Percentiles rank a stretch among this genome's conserved stretches.
Conservation (phyloP, 768 basidiomycete species). For the Rickenella mellea region DNA sequence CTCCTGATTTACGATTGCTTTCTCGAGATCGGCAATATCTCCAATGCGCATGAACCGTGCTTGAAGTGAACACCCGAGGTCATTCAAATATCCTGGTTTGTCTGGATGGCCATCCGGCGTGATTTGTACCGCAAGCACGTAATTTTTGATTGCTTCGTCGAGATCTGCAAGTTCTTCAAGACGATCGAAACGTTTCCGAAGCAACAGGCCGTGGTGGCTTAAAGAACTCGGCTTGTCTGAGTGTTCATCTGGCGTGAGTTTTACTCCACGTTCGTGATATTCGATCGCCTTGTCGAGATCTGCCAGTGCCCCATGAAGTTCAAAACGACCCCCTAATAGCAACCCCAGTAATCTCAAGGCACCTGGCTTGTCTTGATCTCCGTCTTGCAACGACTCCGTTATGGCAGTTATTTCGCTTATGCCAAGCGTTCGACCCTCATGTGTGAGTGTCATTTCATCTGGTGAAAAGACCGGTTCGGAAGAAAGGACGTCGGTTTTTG, state of each 20-base stretch:
- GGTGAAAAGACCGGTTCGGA: too few relatives aligned
- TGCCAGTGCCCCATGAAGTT: too few relatives aligned
- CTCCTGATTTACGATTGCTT: conserved; percentile 6
- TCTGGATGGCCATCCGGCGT: conserved; percentile 1
- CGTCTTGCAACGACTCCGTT: too few relatives aligned
- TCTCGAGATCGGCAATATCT: conserved; percentile 3
- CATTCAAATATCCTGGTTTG: not conserved
- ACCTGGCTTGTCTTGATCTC: too few relatives aligned
- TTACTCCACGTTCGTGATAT: not conserved
- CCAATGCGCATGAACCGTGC: conserved; percentile 5
- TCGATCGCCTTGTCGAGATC: not conserved
- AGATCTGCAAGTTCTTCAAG: not conserved
- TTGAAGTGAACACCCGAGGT: conserved; percentile 9
- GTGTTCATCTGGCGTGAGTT: not conserved
- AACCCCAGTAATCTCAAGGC: too few relatives aligned
- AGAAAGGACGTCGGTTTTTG: too few relatives aligned
- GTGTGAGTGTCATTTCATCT: too few relatives aligned
- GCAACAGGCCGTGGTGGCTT: too few relatives aligned
- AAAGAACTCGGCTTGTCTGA: not conserved
- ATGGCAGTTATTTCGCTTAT: too few relatives aligned
- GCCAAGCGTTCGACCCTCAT: too few relatives aligned
- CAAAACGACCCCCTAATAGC: too few relatives aligned
- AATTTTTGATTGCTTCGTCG: not conserved
- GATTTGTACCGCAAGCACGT: not conserved
- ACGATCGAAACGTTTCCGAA: not conserved